phyloP scores from a whole-genome alignment of 179 eudicot genomes.

The Dionaea muscipula region DNA sequence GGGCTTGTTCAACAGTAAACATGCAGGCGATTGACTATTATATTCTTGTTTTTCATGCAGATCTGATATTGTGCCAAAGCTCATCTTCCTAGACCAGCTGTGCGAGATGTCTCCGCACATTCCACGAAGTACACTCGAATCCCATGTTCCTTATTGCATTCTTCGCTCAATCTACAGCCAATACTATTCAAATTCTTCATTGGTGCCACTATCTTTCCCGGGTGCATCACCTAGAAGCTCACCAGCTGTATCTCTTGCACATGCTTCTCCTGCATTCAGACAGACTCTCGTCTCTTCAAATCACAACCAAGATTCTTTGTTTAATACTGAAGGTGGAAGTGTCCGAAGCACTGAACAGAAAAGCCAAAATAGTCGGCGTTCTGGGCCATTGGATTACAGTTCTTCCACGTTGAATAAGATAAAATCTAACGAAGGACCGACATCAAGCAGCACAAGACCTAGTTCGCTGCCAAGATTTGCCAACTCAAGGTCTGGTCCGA shows the following conservation, averaged over 20 bases:
- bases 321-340: slow-evolving; percentile 37
- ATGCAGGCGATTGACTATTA: not conserved
- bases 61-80: slow-evolving; percentile 69
- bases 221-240: slow-evolving; percentile 65
- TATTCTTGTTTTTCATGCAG: slow-evolving; percentile 26
- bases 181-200: slow-evolving; percentile 55
- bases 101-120: slow-evolving; percentile 78
- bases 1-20: not conserved
- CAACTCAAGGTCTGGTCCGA: slow-evolving; percentile 88
- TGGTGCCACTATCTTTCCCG: slow-evolving; percentile 42
- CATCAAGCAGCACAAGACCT: slow-evolving; percentile 67
- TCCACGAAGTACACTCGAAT: slow-evolving; percentile 70
- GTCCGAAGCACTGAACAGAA: slow-evolving; percentile 30
- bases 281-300: slow-evolving; percentile 41
- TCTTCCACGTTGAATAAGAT: slow-evolving; percentile 44
- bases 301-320: slow-evolving; percentile 34
- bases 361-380: slow-evolving; percentile 43
- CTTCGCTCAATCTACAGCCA: slow-evolving; percentile 79
- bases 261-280: slow-evolving; percentile 64
- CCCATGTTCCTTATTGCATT: slow-evolving; percentile 63
- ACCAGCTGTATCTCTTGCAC: slow-evolving; percentile 61
- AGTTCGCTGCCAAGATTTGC: slow-evolving; percentile 92
- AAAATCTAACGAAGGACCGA: slow-evolving; percentile 59
- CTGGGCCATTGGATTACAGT: slow-evolving; percentile 76
- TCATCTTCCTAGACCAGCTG: slow-evolving; percentile 78